Percentiles rank a stretch among this genome's conserved stretches.
Conservation (phyloP, 768 basidiomycete species). For the Boletellus ananas region DNA sequence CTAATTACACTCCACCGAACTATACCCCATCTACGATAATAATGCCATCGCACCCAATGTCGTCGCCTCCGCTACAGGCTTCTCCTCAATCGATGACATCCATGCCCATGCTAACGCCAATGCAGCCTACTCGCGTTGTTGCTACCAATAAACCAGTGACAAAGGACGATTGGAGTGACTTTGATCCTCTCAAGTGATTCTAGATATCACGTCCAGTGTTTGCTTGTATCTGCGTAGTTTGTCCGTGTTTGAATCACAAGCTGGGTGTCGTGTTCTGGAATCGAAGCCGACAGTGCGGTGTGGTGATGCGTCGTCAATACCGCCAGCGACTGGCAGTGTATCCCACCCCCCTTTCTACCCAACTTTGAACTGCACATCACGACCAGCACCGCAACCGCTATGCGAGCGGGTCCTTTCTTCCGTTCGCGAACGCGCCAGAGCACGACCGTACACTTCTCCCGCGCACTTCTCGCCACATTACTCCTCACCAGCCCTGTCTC, state of each 20-base stretch:
- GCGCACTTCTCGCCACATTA: constrained; percentile 13
- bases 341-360: too few species aligned
- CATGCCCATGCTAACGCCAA: constrained; percentile 56
- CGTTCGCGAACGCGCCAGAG: background rate
- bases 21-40: constrained; percentile 17
- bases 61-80: constrained; percentile 30
- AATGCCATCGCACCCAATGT: constrained; percentile 22
- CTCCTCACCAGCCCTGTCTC: constrained; percentile 20
- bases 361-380: too few species aligned
- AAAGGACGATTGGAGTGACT: constrained; percentile 76
- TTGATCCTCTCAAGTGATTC: constrained; percentile 55
- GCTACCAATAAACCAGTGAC: constrained; percentile 44
- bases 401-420: constrained; percentile 6
- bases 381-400: background rate
- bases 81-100: constrained; percentile 41
- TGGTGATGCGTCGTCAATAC: constrained; percentile 5
- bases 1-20: constrained; percentile 13
- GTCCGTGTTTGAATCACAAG: constrained; percentile 23
- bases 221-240: constrained; percentile 9
- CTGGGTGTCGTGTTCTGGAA: background rate
- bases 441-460: background rate
- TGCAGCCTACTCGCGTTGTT: constrained; percentile 45
- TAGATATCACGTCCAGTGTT: constrained; percentile 6
- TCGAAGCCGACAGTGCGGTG: too few species aligned
- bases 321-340: too few species aligned